Evolutionary conservation across 2,329 filamentous ascomycete species (phyloP).

Genomic region (Exserohilum rostratum): DNA sequence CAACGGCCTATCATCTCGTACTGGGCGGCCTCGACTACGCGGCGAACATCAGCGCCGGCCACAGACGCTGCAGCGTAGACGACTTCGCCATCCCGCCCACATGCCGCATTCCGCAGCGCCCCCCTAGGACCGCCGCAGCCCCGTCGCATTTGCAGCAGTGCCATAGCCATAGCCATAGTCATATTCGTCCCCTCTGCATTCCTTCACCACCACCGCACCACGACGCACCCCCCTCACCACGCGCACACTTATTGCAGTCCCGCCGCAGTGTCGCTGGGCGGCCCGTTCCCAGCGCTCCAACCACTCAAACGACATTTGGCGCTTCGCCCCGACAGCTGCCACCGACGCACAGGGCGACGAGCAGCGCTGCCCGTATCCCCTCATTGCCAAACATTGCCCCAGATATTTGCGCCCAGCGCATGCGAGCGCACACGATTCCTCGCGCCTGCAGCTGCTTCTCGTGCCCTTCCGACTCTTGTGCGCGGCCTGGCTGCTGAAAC

Average conservation of each 20-base stretch:
- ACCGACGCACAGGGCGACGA: constrained; percentile 16
- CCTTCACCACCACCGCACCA: background rate
- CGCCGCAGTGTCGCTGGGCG: constrained; percentile 10
- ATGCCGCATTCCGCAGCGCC: too few relatives aligned
- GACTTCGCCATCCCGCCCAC: background rate
- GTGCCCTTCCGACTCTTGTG: constrained; percentile 1
- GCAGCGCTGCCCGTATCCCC: constrained; percentile 13
- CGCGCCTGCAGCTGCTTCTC: constrained; percentile 13
- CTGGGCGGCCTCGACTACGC: background rate
- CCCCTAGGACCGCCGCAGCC: background rate
- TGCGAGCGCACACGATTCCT: constrained; percentile 16
- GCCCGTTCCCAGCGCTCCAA: constrained; percentile 23
- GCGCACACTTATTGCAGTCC: background rate
- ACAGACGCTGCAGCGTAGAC: background rate
- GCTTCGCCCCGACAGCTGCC: constrained; percentile 23
- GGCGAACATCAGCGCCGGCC: background rate
- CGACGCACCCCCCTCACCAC: background rate
- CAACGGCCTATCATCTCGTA: background rate
- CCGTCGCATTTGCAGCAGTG: constrained; percentile 1
- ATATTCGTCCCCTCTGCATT: too few relatives aligned
- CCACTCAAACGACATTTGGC: constrained; percentile 18
- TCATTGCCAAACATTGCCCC: constrained; percentile 6
- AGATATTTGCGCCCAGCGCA: constrained; percentile 18
- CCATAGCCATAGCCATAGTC: background rate
- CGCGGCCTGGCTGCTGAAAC: constrained; percentile 15